Base-by-base conservation (phyloP, 768 basidiomycete species). In the Amanita muscaria region DNA sequence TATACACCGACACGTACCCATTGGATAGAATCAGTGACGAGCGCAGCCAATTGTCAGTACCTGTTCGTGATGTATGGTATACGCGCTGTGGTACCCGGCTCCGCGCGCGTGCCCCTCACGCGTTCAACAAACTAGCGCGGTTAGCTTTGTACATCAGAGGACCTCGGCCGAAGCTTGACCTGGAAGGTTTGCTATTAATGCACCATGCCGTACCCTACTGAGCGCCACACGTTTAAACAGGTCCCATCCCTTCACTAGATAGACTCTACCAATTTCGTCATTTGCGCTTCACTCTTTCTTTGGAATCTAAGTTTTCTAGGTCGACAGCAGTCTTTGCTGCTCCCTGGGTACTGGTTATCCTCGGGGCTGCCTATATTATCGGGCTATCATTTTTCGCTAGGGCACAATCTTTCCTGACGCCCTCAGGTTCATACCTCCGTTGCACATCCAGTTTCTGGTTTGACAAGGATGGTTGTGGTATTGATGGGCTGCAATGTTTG, bases 391-490 rank as follows among this genome's bases (percentile, higher is more conserved):
- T 90, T 63, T 74, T 89, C 50, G 63, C 77, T 9, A 73, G 84
- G 14, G 72, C 79, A 7, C 82, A 88, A 49, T 88, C 76, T 44
- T 91, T 81, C 60, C 63, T 78, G 29, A 82, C 77, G 2, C 80
- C 82, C 2, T 56, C 78, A 11, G 73, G 72, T 31, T 73, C 80
- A 2, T 83, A 78, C 53, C 68, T 82, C 41, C 73, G 66, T 29
- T 88, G 85, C 55, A 83, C 82, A 5, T 70, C 80, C 5, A 73
- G 79, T 2, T 87, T 78, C 56, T 90, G 86, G 84, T 50, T 67
- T 2, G 65, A 73, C 18, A 76, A 86, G 50, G 76, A 79, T 53
- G 74, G 73, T 9, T 91, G 88, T 51, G 88, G 88, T 16, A 64
- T 89, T 23, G 63, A 90, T 51, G 89, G 88, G 2, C 52, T 61